A percentile compares a stretch with the other conserved stretches of the same genome.
Evolutionary conservation across 495 filamentous ascomycete genomes (phyloP).

Genomic region (Aspergillus olivimuriae): DNA sequence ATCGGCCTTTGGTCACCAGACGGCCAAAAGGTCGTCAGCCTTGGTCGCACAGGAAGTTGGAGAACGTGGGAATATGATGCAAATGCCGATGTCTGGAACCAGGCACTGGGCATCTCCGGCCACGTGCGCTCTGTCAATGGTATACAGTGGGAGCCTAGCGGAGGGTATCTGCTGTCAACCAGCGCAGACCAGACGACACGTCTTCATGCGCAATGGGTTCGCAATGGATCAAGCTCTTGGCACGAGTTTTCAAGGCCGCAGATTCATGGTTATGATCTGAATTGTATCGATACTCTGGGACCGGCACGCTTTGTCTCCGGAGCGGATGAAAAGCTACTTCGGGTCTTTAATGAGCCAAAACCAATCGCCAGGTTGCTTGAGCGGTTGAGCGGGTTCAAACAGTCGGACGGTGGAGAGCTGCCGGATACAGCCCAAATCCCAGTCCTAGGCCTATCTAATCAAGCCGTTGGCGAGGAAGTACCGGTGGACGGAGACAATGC

Average conservation of each 20-base stretch:
- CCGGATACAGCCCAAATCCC: slow-evolving; percentile 90
- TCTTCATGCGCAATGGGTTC: slow-evolving; percentile 78
- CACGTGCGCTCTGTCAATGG: slow-evolving; percentile 76
- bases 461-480: slow-evolving; percentile 60
- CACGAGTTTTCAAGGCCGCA: slow-evolving; percentile 95
- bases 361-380: slow-evolving; percentile 69
- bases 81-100: slow-evolving; percentile 61
- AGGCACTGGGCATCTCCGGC: slow-evolving; percentile 71
- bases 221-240: slow-evolving; percentile 56
- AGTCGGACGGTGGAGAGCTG: slow-evolving; percentile 41
- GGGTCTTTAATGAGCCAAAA: slow-evolving; percentile 88
- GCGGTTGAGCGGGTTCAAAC: slow-evolving; percentile 56
- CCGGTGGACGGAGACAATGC: slow-evolving; percentile 45
- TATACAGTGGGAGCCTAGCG: slow-evolving; percentile 76
- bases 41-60: slow-evolving; percentile 93
- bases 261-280: slow-evolving; percentile 97
- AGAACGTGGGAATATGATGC: slow-evolving; percentile 62
- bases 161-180: slow-evolving; percentile 81
- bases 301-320: slow-evolving; percentile 77
- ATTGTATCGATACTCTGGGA: slow-evolving; percentile 76
- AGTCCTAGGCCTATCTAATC: slow-evolving; percentile 93
- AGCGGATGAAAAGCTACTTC: slow-evolving; percentile 95
- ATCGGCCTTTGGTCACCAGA: slow-evolving; percentile 86
- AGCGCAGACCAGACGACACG: slow-evolving; percentile 93
- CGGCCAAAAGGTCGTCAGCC: slow-evolving; percentile 64